Base-by-base conservation (phyloP, 2,329 filamentous ascomycete genomes). In the Ceratocystis ficicola region DNA sequence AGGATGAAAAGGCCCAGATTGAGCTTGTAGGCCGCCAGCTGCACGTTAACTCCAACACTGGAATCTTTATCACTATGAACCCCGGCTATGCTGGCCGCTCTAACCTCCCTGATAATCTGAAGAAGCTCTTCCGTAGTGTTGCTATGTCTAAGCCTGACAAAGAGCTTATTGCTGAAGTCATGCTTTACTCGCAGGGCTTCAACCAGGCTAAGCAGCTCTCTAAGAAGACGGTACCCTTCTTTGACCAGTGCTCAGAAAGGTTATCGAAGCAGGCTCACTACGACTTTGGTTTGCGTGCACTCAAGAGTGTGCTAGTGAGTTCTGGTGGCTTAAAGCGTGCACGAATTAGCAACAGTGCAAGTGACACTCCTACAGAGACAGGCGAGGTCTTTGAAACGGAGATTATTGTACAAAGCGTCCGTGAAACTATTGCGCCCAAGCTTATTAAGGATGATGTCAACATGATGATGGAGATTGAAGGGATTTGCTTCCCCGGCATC, bases 1-100 rank as follows among this genome's bases (percentile, higher is more conserved):
- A 90, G 65, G 89, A 96, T 71, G 84, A 88, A 5, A 90, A 89
- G 73, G 81, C 90, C 1, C 89, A 96, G 73, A 97, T 99, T 71
- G 94, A 99, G 74, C 81, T 99, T 22, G 89, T 97, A 65, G 93
- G 93, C 62, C 89, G 94, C 65, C 91, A 95, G 71, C 82, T 99
- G 61, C 85, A 82, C 69, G 94, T 99, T 70, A 95, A 96, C 72
- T 81, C 83, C 68, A 95, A 96, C 74, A 97, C 95, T 63, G 94
- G 94, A 71, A 94, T 99, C 74, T 99, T 99, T 79, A 99, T 99
- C 75, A 99, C 94, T 48, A 99, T 99, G 95, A 99, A 99, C 75
- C 94, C 94, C 75, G 94, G 94, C 64, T 99, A 99, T 77, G 94
- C 94, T 64, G 94, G 94, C 66, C 90, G 94, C 76, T 99, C 94